phyloP scores from a whole-genome alignment of 139 green algal species.

The Auxenochlorella pyrenoidosa region DNA sequence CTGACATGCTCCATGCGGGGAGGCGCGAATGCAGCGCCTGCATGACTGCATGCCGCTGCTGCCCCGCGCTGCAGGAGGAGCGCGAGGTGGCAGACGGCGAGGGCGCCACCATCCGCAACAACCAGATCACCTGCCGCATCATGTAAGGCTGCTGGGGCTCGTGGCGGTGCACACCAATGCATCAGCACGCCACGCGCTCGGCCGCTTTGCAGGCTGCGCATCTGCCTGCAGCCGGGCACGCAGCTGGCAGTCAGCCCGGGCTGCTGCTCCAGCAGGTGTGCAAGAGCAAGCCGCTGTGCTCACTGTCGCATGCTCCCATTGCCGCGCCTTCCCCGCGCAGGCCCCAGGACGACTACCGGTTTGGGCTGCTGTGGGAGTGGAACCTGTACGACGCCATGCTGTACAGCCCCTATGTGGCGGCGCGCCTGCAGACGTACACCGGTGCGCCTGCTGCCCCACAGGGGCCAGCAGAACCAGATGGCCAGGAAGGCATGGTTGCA shows the following conservation, averaged over 20 bases:
- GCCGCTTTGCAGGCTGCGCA: too few relatives aligned
- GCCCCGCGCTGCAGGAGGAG: slow-evolving; percentile 1
- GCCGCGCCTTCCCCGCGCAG: slow-evolving; percentile 34
- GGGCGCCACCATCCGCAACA: slow-evolving; percentile 33
- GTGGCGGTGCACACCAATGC: too few relatives aligned
- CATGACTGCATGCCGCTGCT: background rate
- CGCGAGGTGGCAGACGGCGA: slow-evolving; percentile 33
- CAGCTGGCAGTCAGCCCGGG: background rate
- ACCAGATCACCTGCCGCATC: slow-evolving; percentile 36
- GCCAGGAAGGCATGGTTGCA: too few relatives aligned
- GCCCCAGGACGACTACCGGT: slow-evolving; percentile 59
- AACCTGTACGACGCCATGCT: slow-evolving; percentile 86
- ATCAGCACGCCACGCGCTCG: too few relatives aligned
- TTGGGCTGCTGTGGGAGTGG: slow-evolving; percentile 84
- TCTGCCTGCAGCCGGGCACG: background rate
- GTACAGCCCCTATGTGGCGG: slow-evolving; percentile 84
- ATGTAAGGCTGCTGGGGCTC: slow-evolving; percentile 6
- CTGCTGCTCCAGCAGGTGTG: background rate
- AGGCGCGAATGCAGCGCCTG: too few relatives aligned
- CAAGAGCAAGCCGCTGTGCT: too few relatives aligned
- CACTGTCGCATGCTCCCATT: background rate
- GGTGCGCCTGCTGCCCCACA: background rate
- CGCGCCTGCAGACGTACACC: slow-evolving; percentile 84
- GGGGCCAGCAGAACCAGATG: too few relatives aligned
- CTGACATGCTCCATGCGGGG: background rate